Conservation (phyloP, 306 rosid genomes). For the Vigna trinervia region DNA sequence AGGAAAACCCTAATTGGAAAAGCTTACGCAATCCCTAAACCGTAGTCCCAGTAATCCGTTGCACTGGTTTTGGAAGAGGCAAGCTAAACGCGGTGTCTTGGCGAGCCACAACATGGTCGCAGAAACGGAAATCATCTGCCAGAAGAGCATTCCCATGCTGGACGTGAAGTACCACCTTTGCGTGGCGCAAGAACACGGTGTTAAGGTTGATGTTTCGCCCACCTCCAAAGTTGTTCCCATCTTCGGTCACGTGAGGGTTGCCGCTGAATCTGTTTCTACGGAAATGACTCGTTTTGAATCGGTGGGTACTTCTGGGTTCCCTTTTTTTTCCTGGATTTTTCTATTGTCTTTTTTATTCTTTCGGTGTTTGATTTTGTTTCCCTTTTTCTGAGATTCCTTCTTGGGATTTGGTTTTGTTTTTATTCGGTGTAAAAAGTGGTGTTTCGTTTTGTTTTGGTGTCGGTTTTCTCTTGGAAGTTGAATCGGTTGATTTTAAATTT, state of each 20-base stretch:
- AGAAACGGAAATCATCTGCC: conserved; percentile 67
- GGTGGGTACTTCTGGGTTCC: conserved; percentile 33
- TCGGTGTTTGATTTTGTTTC: not conserved
- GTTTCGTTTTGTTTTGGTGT: not conserved
- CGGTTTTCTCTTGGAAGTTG: not conserved
- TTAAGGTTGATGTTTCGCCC: conserved; percentile 57
- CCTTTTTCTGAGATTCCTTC: not conserved
- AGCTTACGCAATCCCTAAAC: not conserved
- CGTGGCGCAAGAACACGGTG: conserved; percentile 54
- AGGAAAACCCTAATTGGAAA: conserved; percentile 23
- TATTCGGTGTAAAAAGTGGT: not conserved
- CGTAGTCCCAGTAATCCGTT: not conserved
- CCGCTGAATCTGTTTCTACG: conserved; percentile 45
- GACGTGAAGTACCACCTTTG: conserved; percentile 68
- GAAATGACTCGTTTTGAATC: conserved; percentile 52
- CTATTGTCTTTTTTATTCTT: not conserved
- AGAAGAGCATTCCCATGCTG: conserved; percentile 55
- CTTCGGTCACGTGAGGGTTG: conserved; percentile 49
- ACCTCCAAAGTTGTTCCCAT: conserved; percentile 53
- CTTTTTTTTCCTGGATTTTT: not conserved
- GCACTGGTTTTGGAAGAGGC: conserved; percentile 14
- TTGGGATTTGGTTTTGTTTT: conserved; percentile 1
- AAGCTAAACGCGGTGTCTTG: not conserved
- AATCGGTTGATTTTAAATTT: not conserved
- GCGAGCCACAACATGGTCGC: conserved; percentile 55